Conservation (phyloP, 176 grass and related monocot species). For the Oryza longistaminata region DNA sequence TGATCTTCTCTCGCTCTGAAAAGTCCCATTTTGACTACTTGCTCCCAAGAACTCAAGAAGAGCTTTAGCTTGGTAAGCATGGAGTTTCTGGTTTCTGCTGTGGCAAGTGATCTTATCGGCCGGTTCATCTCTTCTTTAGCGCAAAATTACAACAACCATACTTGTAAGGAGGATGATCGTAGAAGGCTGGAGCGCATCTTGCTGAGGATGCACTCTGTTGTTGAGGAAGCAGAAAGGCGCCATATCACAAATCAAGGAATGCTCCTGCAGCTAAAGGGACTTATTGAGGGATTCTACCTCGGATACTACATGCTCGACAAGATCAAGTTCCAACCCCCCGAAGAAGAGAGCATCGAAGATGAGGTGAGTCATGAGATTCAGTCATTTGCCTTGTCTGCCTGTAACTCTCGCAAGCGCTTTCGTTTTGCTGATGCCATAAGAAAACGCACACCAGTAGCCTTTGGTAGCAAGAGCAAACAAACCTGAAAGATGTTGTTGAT, state of each 20-base stretch:
- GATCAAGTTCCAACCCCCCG: not conserved
- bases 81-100: conserved; percentile 31
- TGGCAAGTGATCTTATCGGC: conserved; percentile 26
- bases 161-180: not conserved
- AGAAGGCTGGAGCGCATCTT: conserved; percentile 27
- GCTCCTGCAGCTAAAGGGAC: conserved; percentile 37
- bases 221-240: conserved; percentile 34
- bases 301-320: conserved; percentile 30
- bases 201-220: conserved; percentile 26
- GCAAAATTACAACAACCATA: not conserved
- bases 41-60: not conserved
- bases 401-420: conserved; percentile 19
- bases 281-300: conserved; percentile 14
- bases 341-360: not conserved
- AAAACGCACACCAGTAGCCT: not conserved
- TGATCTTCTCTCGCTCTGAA: not conserved
- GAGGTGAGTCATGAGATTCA: conserved; percentile 16
- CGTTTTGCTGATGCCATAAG: conserved; percentile 3
- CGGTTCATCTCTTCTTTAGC: conserved; percentile 34
- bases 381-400: not conserved
- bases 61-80: not conserved
- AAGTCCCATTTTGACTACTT: not conserved
- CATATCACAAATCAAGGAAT: conserved; percentile 27
- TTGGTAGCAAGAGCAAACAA: not conserved
- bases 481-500: conserved; percentile 16